Evolutionary conservation across 208 protist genomes (phyloP), one percentile per base, ranked within the genome.

Genomic region (Polymyxa betae): DNA sequence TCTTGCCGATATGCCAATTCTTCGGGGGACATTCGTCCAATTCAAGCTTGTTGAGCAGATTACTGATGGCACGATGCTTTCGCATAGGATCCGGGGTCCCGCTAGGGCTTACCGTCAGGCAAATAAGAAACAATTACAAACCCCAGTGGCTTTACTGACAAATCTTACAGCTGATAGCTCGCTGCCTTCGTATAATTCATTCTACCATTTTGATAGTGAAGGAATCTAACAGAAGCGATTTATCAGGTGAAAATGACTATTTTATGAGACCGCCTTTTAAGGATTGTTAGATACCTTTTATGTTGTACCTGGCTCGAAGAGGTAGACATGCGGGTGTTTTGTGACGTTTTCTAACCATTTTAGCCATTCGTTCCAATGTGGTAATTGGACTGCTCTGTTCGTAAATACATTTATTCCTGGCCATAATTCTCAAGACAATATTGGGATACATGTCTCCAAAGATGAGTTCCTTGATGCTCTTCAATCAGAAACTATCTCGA

Each of bases 51-150:
- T 82, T 5, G 72, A 82, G 5, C 5, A 12, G 5, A 43, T 82
- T 43, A 38, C 35, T 5, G 72, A 82, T 43, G 72, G 72, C 5
- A 38, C 72, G 5, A 35, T 35, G 5, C 40, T 43, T 20, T 5
- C 72, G 16, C 40, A 35, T n/a, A 5, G 72, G 12, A 82, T 82
- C n/a, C 5, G 72, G 16, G 72, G 72, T 43, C 72, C 72, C 12
- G 72, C 72, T 20, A 35, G 72, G 35, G 72, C 72, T 20, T 82
- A 82, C 72, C 5, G 72, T 5, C 72, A 82, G 72, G 72, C n/a
- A n/a, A n/a, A n/a, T n/a, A n/a, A n/a, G n/a, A n/a, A n/a, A n/a
- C n/a, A n/a, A n/a, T n/a, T n/a, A n/a, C n/a, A n/a, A n/a, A n/a
- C 35, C 72, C 16, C n/a, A 5, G 72, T n/a, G 72, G 49, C 49